Evolutionary conservation across 805 yeast genomes (phyloP), one percentile per base, ranked within the genome.

Genomic region (Ogataea chonburiensis): DNA sequence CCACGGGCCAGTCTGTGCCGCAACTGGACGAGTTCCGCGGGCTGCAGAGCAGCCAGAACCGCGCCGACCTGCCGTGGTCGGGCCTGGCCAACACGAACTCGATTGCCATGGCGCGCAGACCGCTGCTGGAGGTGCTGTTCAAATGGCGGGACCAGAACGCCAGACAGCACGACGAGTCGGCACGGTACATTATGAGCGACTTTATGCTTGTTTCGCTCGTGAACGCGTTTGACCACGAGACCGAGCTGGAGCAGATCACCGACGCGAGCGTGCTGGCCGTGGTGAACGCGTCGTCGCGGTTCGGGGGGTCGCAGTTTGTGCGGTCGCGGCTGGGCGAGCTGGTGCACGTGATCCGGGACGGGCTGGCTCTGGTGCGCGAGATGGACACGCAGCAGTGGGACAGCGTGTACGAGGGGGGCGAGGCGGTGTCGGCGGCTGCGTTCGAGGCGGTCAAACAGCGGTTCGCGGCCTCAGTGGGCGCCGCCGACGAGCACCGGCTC

Each of bases 61-160:
- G 31, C 11, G 67, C 57, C 22, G 83, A 79, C 31, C 40, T 53
- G n/a, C 91, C 94, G 6, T 87, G 87, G 86, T 60, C 63, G 29
- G 61, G 71, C 14, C 46, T 88, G 29, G 68, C 84, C 53, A 60
- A 63, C 28, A 86, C 82, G 49, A 84, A 79, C 58, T 81, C 80
- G 40, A 66, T 91, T 3, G 76, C 81, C 1, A 43, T 56, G 1
- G 64, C 73, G 17, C 77, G 71, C 41, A 71, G 73, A 33, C 72
- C 71, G 0, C 56, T 87, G 5, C 69, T 86, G 12, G 76, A 70
- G 43, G 75, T 64, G 0, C 64, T 93, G 13, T 86, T 74, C 49
- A 68, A 75, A 27, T 93, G 97, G 97, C 75, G 98, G 58, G 98
- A 93, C 56, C 33, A 42, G 1, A 53, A 73, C 22, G 98, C 97